A percentile compares a stretch with the other conserved stretches of the same genome.
Conservation (phyloP, 2,329 filamentous ascomycete species). For the Amphichorda felina region DNA sequence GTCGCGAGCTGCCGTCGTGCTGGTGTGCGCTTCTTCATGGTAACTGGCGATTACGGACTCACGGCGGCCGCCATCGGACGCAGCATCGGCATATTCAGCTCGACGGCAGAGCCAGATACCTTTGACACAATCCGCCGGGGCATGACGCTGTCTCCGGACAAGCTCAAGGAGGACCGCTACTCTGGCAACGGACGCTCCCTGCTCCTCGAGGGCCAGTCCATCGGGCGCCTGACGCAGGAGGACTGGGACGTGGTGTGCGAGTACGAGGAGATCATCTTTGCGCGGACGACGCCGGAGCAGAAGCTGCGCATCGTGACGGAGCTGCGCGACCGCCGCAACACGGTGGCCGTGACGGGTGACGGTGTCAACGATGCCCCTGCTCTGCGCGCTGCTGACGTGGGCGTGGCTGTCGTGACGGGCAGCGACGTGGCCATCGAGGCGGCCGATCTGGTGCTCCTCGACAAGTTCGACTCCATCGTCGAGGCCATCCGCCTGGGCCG, state of each 20-base stretch:
- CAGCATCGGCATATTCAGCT: conserved; percentile 51
- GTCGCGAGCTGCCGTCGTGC: conserved; percentile 29
- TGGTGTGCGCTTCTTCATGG: conserved; percentile 33
- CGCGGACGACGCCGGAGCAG: conserved; percentile 56
- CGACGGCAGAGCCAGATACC: conserved; percentile 28
- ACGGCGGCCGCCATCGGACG: conserved; percentile 55
- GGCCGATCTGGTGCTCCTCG: conserved; percentile 55
- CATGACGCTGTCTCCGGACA: conserved; percentile 3
- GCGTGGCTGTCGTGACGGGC: conserved; percentile 55
- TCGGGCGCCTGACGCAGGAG: conserved; percentile 38
- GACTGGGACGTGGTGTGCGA: conserved; percentile 33
- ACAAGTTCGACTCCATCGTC: conserved; percentile 61
- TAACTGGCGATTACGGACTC: conserved; percentile 34
- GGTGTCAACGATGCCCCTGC: conserved; percentile 58
- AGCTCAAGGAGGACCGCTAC: conserved; percentile 9
- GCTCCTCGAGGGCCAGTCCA: conserved; percentile 41
- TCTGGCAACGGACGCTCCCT: conserved; percentile 12
- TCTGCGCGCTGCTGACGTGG: conserved; percentile 53
- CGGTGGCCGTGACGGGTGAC: conserved; percentile 63
- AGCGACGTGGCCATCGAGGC: conserved; percentile 53
- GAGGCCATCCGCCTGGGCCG: conserved; percentile 42
- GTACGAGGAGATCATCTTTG: conserved; percentile 53
- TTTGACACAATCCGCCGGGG: conserved; percentile 11
- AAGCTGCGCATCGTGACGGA: conserved; percentile 64
- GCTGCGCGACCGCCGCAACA: conserved; percentile 45